These are phyloP conservation scores for Macrolepiota dolichaula DNA, from an alignment of 768 basidiomycete genomes.

Conservation along the genomic window DNA sequence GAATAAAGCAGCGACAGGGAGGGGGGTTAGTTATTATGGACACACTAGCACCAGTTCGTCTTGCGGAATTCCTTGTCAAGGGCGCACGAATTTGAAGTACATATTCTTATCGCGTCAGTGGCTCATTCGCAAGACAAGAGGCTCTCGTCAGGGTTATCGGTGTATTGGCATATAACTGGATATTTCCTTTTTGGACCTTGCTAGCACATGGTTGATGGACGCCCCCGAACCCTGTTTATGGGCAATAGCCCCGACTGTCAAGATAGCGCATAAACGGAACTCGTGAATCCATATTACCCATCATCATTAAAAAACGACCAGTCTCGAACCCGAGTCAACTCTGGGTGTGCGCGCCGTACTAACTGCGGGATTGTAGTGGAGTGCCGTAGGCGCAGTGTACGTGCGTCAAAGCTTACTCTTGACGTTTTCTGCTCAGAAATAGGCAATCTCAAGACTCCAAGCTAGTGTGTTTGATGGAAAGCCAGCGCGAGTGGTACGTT, in stretches of 20 bases:
- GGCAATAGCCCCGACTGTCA: not conserved
- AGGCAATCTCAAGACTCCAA: not conserved
- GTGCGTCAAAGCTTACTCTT: not conserved
- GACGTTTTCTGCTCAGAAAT: slow-evolving; percentile 11
- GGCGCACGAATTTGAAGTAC: too few relatives aligned
- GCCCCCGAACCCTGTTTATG: slow-evolving; percentile 2
- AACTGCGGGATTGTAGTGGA: not conserved
- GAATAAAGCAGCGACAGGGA: too few relatives aligned
- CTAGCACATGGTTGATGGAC: not conserved
- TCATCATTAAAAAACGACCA: not conserved
- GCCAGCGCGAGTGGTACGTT: too few relatives aligned
- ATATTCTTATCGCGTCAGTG: not conserved
- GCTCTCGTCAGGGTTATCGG: not conserved
- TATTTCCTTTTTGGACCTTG: not conserved
- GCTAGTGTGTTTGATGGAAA: not conserved
- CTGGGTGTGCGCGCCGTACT: not conserved
- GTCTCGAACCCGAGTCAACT: not conserved
- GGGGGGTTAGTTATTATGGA: too few relatives aligned
- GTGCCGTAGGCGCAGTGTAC: not conserved
- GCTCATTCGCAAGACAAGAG: not conserved
- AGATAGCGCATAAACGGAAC: too few relatives aligned
- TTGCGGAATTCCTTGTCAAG: too few relatives aligned
- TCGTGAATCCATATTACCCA: too few relatives aligned
- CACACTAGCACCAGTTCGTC: too few relatives aligned
- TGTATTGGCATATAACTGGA: not conserved